A percentile compares a stretch with the other conserved stretches of the same genome.
These are phyloP conservation scores for Raphidocelis subcapitata DNA, from an alignment of 139 green algal genomes.

Conservation along the genomic window DNA sequence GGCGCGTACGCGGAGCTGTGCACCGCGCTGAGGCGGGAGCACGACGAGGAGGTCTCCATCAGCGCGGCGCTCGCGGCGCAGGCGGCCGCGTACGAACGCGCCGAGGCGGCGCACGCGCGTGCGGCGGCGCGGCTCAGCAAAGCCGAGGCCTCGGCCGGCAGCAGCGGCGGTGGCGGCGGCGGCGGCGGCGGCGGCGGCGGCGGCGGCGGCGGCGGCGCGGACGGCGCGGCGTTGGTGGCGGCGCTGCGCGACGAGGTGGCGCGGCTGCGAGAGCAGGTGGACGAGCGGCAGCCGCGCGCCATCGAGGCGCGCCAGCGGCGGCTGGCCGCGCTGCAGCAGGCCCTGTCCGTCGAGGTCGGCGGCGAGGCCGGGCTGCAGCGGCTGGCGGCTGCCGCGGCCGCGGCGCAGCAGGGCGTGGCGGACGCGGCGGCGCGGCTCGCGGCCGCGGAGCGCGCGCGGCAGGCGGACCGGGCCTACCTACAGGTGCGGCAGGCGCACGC, in stretches of 20 bases:
- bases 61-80: conserved; percentile 45
- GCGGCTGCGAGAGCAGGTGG: conserved; percentile 38
- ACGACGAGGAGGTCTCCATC: conserved; percentile 54
- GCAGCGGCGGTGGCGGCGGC: too few species aligned
- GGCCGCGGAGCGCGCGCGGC: conserved; percentile 10
- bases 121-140: conserved; percentile 39
- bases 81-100: conserved; percentile 33
- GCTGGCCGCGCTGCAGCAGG: conserved; percentile 41
- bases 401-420: conserved; percentile 31
- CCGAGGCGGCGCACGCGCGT: conserved; percentile 37
- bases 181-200: too few species aligned
- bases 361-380: conserved; percentile 25
- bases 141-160: conserved; percentile 27
- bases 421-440: conserved; percentile 42
- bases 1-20: conserved; percentile 50
- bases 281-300: conserved; percentile 14
- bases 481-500: conserved; percentile 56
- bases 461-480: conserved; percentile 51
- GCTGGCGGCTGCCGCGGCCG: conserved; percentile 5
- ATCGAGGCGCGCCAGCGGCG: conserved; percentile 52
- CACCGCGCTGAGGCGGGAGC: conserved; percentile 46
- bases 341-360: conserved; percentile 16
- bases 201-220: background rate
- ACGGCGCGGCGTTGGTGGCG: conserved; percentile 36
- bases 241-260: conserved; percentile 47